Conservation (phyloP, 176 grass and related monocot species). For the Bonia amplexicaulis region DNA sequence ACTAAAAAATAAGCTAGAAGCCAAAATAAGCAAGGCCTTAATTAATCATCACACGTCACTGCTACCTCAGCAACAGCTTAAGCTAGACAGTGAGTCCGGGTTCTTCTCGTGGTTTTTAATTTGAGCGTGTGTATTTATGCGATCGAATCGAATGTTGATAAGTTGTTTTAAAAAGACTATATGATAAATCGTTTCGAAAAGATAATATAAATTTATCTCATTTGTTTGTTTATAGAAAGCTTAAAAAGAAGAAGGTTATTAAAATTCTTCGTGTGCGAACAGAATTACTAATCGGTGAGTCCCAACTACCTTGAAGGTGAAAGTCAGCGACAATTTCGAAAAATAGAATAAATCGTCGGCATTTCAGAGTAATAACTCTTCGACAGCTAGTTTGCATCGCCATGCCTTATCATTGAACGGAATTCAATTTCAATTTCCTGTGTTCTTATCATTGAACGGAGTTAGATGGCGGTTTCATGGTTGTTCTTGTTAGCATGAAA, state of each 20-base stretch:
- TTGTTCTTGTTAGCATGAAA: conserved; percentile 3
- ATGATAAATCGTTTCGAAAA: rapidly evolving
- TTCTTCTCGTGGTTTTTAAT: too few species aligned
- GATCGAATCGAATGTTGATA: rapidly evolving
- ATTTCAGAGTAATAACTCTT: not conserved
- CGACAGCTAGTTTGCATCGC: not conserved
- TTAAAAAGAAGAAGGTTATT: too few species aligned
- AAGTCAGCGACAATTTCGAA: not conserved
- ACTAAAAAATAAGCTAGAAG: too few species aligned
- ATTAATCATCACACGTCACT: conserved; percentile 29
- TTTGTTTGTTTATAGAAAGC: too few species aligned
- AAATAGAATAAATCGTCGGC: not conserved
- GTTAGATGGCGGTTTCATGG: conserved; percentile 1
- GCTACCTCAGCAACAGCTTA: conserved; percentile 20
- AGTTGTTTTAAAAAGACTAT: too few species aligned
- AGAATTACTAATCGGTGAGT: not conserved
- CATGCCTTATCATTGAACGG: not conserved
- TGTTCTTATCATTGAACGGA: not conserved
- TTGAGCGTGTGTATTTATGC: too few species aligned
- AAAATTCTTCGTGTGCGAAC: not conserved
- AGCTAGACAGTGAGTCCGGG: not conserved
- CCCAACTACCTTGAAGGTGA: not conserved
- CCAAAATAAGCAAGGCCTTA: too few species aligned
- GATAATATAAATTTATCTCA: rapidly evolving
- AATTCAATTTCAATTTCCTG: not conserved